A percentile compares a stretch with the other conserved stretches of the same genome.
Evolutionary conservation across 805 yeast genomes (phyloP).

Genomic region (Candida montana): DNA sequence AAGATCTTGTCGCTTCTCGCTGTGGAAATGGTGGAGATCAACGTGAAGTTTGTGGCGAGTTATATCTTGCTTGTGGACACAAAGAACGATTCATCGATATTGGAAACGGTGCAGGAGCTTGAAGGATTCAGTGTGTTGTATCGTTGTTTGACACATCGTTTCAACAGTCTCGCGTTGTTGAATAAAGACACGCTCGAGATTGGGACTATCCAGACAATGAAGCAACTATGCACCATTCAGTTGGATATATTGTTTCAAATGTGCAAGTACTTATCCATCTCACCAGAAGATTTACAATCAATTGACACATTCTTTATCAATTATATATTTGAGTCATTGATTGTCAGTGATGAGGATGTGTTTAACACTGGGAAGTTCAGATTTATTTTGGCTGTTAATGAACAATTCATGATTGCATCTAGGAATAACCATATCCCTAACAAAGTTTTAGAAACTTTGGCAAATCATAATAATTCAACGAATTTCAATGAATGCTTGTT

Average conservation of each 20-base stretch:
- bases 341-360: constrained; percentile 48
- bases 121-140: constrained; percentile 47
- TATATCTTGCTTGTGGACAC: constrained; percentile 41
- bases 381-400: constrained; percentile 70
- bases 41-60: constrained; percentile 36
- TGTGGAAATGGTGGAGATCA: constrained; percentile 30
- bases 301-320: constrained; percentile 42
- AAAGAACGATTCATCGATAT: constrained; percentile 34
- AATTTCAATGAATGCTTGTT: constrained; percentile 66
- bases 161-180: constrained; percentile 14
- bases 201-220: constrained; percentile 29
- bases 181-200: constrained; percentile 27
- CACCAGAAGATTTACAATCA: constrained; percentile 33
- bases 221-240: constrained; percentile 37
- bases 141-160: constrained; percentile 32
- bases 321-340: constrained; percentile 41
- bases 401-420: constrained; percentile 72
- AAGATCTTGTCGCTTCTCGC: constrained; percentile 42
- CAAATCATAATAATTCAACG: constrained; percentile 30
- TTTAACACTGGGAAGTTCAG: constrained; percentile 65
- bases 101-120: constrained; percentile 39
- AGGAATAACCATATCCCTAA: constrained; percentile 30
- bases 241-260: constrained; percentile 52
- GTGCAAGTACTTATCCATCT: constrained; percentile 44
- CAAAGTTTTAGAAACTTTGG: constrained; percentile 51